Base-by-base conservation (phyloP, 1,284 basidiomycete genomes). In the Takashimella tepidaria region DNA sequence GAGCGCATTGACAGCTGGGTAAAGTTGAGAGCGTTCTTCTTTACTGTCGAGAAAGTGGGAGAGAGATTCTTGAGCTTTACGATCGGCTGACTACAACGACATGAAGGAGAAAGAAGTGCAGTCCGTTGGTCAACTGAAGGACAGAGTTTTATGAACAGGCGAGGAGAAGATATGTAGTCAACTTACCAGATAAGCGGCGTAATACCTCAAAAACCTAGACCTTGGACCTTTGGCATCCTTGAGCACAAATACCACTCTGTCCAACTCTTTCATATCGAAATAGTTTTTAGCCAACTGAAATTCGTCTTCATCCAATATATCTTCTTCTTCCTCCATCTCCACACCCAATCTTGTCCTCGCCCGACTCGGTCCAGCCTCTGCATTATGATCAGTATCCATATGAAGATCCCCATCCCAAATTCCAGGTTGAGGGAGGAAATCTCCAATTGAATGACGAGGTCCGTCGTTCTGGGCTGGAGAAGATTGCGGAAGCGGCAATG, bases 171-270 rank as follows among this genome's bases (percentile, higher is more conserved):
- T 43, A 37, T 25, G n/a, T 19, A 24, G 19, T 31, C 6, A 26
- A 78, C 87, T 79, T 70, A 93, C 92, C 70, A 98, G 78, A 71
- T 87, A 98, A 57, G 83, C 83, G 54, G 88, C 83, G 69, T 98
- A 98, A 37, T 86, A 76, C 47, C 81, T 80, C 60, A 98, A 68
- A 73, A 97, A 98, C 19, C 79, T 79, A 1, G 86, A 85, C 64
- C 87, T 88, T 23, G 83, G 76, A 56, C 87, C 86, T 61, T 72
- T 81, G 61, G 86, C 87, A 11, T 79, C 76, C 44, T 78, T 77
- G 45, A 96, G 74, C 50, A 83, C 75, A 62, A 85, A 82, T 5
- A 83, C 82, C 41, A 86, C 89, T 56, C 92, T 82, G 51, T 84
- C 80, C 62, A 87, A 87, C 66, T 98, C 91, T 59, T 87, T 86